A percentile compares a stretch with the other conserved stretches of the same genome.
Evolutionary conservation across 129 eudicot genomes (phyloP).

Genomic region (Dittrichia graveolens): DNA sequence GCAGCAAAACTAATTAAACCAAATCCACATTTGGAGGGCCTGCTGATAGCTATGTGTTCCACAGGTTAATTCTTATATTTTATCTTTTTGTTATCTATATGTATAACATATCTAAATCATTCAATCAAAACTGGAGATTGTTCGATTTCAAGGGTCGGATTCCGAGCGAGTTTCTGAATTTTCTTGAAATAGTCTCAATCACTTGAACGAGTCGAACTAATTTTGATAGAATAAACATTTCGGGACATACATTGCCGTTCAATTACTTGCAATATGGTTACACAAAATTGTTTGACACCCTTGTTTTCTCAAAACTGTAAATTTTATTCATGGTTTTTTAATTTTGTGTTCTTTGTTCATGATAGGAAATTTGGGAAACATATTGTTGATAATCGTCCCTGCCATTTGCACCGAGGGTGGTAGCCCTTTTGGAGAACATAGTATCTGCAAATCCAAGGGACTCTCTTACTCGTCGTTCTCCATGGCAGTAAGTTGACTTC

Average conservation of each 20-base stretch:
- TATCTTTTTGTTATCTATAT: neutral
- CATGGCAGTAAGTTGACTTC: conserved; percentile 58
- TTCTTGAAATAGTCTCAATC: too few relatives aligned
- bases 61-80: conserved; percentile 44
- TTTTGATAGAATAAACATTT: too few relatives aligned
- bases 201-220: too few relatives aligned
- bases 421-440: conserved; percentile 84
- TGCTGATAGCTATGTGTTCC: conserved; percentile 62
- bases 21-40: conserved; percentile 61
- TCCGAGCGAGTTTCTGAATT: too few relatives aligned
- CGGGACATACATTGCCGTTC: too few relatives aligned
- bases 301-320: neutral
- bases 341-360: neutral
- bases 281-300: too few relatives aligned
- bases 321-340: neutral
- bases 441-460: conserved; percentile 57
- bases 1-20: conserved; percentile 63
- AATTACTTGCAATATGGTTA: too few relatives aligned
- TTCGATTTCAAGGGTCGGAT: too few relatives aligned
- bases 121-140: too few relatives aligned
- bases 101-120: too few relatives aligned
- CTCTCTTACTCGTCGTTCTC: conserved; percentile 89
- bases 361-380: conserved; percentile 81
- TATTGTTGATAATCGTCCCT: conserved; percentile 76
- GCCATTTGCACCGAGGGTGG: conserved; percentile 83